These are phyloP conservation scores for Pythium biforme DNA, from an alignment of 352 stramenopile genomes.

Conservation along the genomic window DNA sequence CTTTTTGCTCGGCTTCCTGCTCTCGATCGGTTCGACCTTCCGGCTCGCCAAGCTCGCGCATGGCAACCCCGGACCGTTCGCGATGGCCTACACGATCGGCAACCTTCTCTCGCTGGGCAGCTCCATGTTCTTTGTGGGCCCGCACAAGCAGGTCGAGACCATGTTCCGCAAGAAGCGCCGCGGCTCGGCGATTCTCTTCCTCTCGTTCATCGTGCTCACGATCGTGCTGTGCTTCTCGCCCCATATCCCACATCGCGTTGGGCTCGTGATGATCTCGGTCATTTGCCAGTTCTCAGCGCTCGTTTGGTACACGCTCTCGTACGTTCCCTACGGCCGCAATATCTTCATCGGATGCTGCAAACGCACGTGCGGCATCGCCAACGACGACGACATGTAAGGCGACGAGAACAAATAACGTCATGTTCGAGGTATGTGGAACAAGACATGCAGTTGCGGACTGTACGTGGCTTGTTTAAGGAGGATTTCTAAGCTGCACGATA, in stretches of 20 bases:
- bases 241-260: conserved; percentile 63
- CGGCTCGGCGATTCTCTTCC: conserved; percentile 63
- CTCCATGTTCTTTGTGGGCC: conserved; percentile 86
- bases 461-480: background rate
- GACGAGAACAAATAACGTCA: background rate
- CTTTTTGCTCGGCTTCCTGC: conserved; percentile 76
- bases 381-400: conserved; percentile 51
- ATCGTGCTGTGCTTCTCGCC: conserved; percentile 72
- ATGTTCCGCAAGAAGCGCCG: conserved; percentile 85
- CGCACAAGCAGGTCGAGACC: conserved; percentile 73
- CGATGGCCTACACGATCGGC: conserved; percentile 82
- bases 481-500: no score
- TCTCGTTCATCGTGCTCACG: conserved; percentile 80
- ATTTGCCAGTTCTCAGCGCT: conserved; percentile 76
- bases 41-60: conserved; percentile 70
- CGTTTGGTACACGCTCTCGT: conserved; percentile 88
- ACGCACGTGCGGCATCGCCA: conserved; percentile 41
- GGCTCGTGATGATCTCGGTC: conserved; percentile 73
- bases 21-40: conserved; percentile 83
- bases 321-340: conserved; percentile 81
- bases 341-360: conserved; percentile 71
- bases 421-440: no score
- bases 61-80: conserved; percentile 80
- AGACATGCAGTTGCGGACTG: no score
- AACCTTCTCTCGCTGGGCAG: conserved; percentile 81